These are phyloP conservation scores for Linnemannia elongata DNA, from an alignment of 192 early-diverging fungal genomes.

Conservation along the genomic window DNA sequence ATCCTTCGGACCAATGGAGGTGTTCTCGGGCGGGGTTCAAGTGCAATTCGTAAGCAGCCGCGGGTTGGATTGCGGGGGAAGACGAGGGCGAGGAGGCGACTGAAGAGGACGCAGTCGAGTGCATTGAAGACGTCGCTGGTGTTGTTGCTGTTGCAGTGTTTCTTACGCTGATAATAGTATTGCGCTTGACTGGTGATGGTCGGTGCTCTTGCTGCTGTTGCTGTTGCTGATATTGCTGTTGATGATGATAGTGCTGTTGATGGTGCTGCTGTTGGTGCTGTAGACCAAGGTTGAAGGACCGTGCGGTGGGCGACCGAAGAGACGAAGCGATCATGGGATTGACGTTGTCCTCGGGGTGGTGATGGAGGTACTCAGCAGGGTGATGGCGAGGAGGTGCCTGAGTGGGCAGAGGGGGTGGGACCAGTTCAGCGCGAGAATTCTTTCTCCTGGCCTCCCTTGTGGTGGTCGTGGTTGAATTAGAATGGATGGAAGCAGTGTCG, in stretches of 20 bases:
- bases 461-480: not conserved
- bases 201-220: not conserved
- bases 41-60: not conserved
- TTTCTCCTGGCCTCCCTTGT: not conserved
- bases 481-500: not conserved
- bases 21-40: conserved; percentile 2
- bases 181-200: not conserved
- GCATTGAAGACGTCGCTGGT: not conserved
- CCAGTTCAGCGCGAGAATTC: not conserved
- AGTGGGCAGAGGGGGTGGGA: conserved; percentile 36
- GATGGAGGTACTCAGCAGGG: conserved; percentile 17
- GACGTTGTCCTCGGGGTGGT: conserved; percentile 19
- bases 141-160: not conserved
- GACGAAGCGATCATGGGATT: not conserved
- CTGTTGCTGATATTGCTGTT: not conserved
- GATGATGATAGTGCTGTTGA: not conserved
- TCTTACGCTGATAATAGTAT: not conserved
- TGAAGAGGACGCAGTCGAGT: conserved; percentile 4
- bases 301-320: not conserved
- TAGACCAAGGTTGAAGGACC: not conserved
- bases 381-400: conserved; percentile 42
- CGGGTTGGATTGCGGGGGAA: not conserved
- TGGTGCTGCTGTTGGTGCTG: conserved; percentile 15
- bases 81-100: not conserved
- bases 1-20: not conserved